phyloP scores from a whole-genome alignment of 768 basidiomycete species.

The Pisolithus sp. region DNA sequence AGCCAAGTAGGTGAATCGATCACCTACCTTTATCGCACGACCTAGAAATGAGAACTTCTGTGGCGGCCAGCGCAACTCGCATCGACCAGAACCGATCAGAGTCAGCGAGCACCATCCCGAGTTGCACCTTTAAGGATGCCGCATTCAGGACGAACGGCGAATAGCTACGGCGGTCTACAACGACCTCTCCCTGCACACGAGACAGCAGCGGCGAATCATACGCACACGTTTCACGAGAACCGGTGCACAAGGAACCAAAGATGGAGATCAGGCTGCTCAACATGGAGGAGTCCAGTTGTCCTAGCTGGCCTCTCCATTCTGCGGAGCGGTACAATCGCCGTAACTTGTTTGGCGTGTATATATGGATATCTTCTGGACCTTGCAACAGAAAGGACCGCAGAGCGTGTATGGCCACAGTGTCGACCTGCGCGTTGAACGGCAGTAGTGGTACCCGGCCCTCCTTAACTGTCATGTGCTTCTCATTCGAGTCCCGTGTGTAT shows the following conservation, averaged over 20 bases:
- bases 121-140: conserved; percentile 36
- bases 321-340: conserved; percentile 34
- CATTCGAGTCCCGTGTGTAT: neutral
- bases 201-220: conserved; percentile 26
- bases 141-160: conserved; percentile 48
- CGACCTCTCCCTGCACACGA: conserved; percentile 17
- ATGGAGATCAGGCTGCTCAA: conserved; percentile 40
- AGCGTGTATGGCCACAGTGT: conserved; percentile 8
- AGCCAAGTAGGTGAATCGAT: neutral
- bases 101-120: conserved; percentile 28
- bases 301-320: conserved; percentile 29
- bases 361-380: conserved; percentile 8
- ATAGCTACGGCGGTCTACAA: conserved; percentile 23
- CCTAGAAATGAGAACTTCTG: conserved; percentile 6
- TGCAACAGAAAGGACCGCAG: conserved; percentile 12
- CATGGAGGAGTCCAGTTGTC: conserved; percentile 29
- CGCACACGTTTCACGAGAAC: conserved; percentile 16
- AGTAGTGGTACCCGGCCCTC: no score
- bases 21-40: conserved; percentile 11
- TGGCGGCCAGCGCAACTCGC: conserved; percentile 36
- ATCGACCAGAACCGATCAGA: conserved; percentile 63
- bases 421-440: neutral
- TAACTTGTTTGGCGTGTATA: conserved; percentile 27
- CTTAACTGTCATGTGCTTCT: neutral
- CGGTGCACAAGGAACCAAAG: conserved; percentile 45